Base-by-base conservation (phyloP, 108 stramenopile species). In the Skeletonema grethae region DNA sequence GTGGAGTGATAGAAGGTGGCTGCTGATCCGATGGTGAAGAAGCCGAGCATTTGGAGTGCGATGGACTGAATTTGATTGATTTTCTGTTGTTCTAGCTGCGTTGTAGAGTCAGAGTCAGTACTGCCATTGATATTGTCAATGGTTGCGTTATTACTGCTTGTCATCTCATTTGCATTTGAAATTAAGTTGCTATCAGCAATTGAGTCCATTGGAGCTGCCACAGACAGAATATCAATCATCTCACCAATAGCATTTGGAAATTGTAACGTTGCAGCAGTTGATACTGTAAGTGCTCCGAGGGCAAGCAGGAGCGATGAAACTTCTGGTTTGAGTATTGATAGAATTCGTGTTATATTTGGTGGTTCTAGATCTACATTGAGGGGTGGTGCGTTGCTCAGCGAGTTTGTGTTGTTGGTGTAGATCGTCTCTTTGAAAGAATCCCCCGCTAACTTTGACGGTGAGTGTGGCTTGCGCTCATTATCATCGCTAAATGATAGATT, bases 211-310 rank as follows among this genome's bases (percentile, higher is more conserved):
- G 59, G 38, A 53, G 69, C 72, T 43, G 43, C 53, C 7, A 7
- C 24, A 53, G 72, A 73, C 12, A 80, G 59, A 10, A 80, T 69
- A 69, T 80, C 79, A 65, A 80, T 73, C 67, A 80, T 80, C 20
- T 63, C 48, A 20, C 67, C 79, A 10, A 80, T 73, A 0, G 72
- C 72, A 50, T 73, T 73, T 39, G 79, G 79, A 50, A 80, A 73
- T 57, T 80, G 79, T 67, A 80, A 73, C 34, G 79, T 80, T 29
- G 79, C 79, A 6, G 67, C 67, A 35, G 79, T 80, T 0, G 79
- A 67, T 30, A 80, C 36, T 31, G 79, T 73, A 28, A 80, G 58
- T 38, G 72, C 67, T 11, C 79, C 71, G 0, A 79, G 7, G 32
- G 78, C 78, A 1, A 72, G 29, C 7, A 72, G 12, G 28, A 73